Conservation (phyloP, 1,284 basidiomycete genomes). For the Fomitopsis pinicola region DNA sequence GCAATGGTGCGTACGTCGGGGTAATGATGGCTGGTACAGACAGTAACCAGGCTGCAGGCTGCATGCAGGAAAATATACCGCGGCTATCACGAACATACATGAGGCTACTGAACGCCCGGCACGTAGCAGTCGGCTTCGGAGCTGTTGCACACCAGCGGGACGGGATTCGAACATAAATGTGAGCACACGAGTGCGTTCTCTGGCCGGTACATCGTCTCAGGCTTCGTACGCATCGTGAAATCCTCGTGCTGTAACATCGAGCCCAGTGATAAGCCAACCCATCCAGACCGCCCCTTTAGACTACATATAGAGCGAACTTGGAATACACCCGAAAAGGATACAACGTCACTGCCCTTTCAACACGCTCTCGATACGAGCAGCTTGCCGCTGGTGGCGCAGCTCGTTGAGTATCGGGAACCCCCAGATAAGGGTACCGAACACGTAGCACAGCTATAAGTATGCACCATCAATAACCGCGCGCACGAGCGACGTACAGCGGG, state of each 20-base stretch:
- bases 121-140: too few relatives aligned
- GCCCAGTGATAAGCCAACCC: too few relatives aligned
- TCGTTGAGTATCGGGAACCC: conserved; percentile 53
- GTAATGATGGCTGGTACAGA: background rate
- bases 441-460: conserved; percentile 42
- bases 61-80: too few relatives aligned
- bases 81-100: background rate
- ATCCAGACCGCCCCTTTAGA: background rate
- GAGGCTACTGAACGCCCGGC: background rate
- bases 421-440: conserved; percentile 41
- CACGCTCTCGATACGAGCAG: conserved; percentile 67
- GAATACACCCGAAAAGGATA: background rate
- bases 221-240: too few relatives aligned
- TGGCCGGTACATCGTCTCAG: too few relatives aligned
- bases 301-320: background rate
- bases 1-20: background rate
- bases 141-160: too few relatives aligned
- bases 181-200: too few relatives aligned
- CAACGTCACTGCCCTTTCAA: conserved; percentile 47
- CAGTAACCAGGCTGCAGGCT: too few relatives aligned
- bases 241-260: too few relatives aligned
- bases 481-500: background rate
- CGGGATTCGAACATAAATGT: too few relatives aligned
- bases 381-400: conserved; percentile 54
- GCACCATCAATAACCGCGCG: conserved; percentile 7